Evolutionary conservation across 176 grass and related monocot genomes (phyloP), one percentile per base, ranked within the genome.

Genomic region (Raddia guianensis): DNA sequence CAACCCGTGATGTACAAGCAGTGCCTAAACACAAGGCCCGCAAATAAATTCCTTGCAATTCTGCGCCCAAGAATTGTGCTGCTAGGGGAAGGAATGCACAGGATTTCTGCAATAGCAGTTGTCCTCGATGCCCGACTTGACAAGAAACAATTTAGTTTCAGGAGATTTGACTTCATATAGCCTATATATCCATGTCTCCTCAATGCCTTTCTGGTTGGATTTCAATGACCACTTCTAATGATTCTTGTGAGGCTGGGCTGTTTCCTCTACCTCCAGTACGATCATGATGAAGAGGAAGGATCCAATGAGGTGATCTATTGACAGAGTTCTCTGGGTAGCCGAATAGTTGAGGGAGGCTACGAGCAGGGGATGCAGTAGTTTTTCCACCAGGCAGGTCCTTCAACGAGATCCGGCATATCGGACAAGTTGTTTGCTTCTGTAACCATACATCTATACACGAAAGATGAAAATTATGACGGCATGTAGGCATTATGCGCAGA

Each of bases 361-460:
- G 78, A 69, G 42, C 80, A 68, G 84, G 78, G 54, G 87, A 86
- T 61, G 80, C 80, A 11, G 48, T 49, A 82, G 76, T 45, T 82
- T 97, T 90, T 75, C 70, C 83, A 73, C 77, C 78, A 8, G 86
- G 43, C 11, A 79, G 63, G 20, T 98, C 90, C 50, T 84, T 90
- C 77, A 98, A 70, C 7, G 95, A 93, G 58, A 93, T 80, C 49
- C 92, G 87, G 67, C 95, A 98, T 56, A 98, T 98, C 9, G 95
- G 95, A 68, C 95, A 98, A 20, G 92, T 98, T 10, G 90, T 73
- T 60, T 94, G 95, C 67, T 93, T 98, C 12, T 91, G 90, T 78
- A 98, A 83, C 92, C 95, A 98, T 80, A 86, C 72, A 68, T 98
- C 95, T 70, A 98, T 94, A 76, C 95, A 98, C 33, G 86, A 82